Evolutionary conservation across 805 yeast species (phyloP), one percentile per base, ranked within the genome.

Genomic region (Schizosaccharomyces lindneri): DNA sequence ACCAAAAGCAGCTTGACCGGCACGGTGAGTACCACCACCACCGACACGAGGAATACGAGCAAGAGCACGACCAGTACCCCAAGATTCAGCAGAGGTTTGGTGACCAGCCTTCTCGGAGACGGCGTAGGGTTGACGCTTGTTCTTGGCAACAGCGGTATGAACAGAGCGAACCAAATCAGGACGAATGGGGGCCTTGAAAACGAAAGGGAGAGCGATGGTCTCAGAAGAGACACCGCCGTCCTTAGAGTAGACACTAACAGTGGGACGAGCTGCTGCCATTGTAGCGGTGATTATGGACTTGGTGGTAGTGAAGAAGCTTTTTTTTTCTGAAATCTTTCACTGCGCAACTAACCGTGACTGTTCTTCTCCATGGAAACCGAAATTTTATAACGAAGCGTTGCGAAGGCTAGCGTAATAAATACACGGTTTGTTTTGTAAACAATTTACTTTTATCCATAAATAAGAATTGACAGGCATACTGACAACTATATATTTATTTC

Each of bases 21-120:
- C 81, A 81, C 98, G 89, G 93, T 88, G 96, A 77, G 98, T 93
- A 86, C 98, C 98, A 77, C 95, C 89, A 82, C 98, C 98, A 81
- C 96, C 96, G 76, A 93, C 97, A 84, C 98, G 88, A 82, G 98
- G 98, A 78, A 93, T 90, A 84, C 98, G 90, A 81, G 98, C 97
- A 75, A 93, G 96, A 79, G 98, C 98, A 83, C 98, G 89, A 83
- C 98, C 98, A 73, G 98, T 93, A 88, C 98, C 98, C 98, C 98
- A 93, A 68, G 98, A 93, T 81, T 88, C 97, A 77, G 98, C 98
- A 67, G 97, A 90, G 79, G 97, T 89, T 82, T 93, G 97, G 84
- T 87, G 95, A 81, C 98, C 98, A 74, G 98, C 98, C 81, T 87
- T 86, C 76, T 84, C 88, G 72, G 97, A 84, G 72, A 93, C 98